A percentile compares a stretch with the other conserved stretches of the same genome.
phyloP scores from a whole-genome alignment of 345 rosid species.

The Noccaea caerulescens region DNA sequence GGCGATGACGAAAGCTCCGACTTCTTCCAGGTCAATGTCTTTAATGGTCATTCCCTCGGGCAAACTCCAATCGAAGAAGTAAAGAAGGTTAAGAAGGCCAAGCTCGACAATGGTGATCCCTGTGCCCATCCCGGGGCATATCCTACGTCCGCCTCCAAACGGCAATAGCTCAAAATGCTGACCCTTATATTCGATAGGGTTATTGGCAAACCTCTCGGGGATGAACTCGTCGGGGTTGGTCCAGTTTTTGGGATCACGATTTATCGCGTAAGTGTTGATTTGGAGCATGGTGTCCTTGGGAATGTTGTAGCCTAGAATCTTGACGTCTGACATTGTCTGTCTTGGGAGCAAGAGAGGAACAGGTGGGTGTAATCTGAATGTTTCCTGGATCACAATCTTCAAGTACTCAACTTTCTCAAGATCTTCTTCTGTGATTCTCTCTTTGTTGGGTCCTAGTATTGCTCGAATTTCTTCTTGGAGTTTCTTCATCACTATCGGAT shows the following conservation, averaged over 20 bases:
- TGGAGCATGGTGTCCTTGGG: constrained; percentile 25
- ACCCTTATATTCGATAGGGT: constrained; percentile 47
- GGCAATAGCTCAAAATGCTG: constrained; percentile 53
- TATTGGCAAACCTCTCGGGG: constrained; percentile 51
- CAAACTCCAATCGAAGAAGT: constrained; percentile 35
- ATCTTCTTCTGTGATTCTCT: constrained; percentile 36
- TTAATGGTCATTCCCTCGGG: constrained; percentile 15
- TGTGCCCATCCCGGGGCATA: constrained; percentile 36
- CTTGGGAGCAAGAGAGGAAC: constrained; percentile 38
- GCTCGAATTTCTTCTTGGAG: constrained; percentile 55
- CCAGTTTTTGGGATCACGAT: constrained; percentile 53
- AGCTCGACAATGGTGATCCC: constrained; percentile 32
- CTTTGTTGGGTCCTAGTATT: constrained; percentile 43
- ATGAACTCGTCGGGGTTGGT: constrained; percentile 44
- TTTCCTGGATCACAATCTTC: constrained; percentile 34
- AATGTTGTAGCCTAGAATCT: constrained; percentile 33
- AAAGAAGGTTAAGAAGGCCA: constrained; percentile 38
- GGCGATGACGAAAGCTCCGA: constrained; percentile 8
- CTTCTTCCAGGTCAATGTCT: constrained; percentile 35
- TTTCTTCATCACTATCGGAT: constrained; percentile 55
- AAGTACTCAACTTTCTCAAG: constrained; percentile 27
- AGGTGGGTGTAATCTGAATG: constrained; percentile 38
- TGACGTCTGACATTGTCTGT: constrained; percentile 28
- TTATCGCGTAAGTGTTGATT: constrained; percentile 58
- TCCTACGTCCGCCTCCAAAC: constrained; percentile 51